These are phyloP conservation scores for Beauveria scarabaeidicola DNA, from an alignment of 2,329 filamentous ascomycete species.

Conservation along the genomic window DNA sequence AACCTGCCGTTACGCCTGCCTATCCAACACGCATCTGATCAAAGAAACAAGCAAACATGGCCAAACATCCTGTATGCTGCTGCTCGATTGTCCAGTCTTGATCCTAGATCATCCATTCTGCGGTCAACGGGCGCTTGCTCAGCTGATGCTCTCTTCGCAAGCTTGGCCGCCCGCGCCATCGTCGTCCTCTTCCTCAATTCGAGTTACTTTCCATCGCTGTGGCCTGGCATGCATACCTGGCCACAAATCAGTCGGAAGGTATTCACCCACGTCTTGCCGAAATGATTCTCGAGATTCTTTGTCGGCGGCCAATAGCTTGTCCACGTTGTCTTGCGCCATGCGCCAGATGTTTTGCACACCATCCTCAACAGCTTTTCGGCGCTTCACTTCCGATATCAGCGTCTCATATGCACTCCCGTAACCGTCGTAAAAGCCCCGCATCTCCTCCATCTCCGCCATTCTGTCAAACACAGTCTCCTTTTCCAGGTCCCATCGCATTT, in stretches of 20 bases:
- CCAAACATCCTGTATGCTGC: background rate
- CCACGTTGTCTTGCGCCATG: slow-evolving; percentile 69
- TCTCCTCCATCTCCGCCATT: slow-evolving; percentile 66
- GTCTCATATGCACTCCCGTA: slow-evolving; percentile 80
- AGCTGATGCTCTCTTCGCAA: background rate
- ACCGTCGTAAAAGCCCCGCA: slow-evolving; percentile 77
- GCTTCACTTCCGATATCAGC: slow-evolving; percentile 73
- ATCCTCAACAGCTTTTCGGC: slow-evolving; percentile 64
- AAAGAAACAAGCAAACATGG: background rate
- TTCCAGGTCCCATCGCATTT: slow-evolving; percentile 64
- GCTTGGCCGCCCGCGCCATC: background rate
- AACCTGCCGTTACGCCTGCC: background rate
- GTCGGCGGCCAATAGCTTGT: slow-evolving; percentile 68
- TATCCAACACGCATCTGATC: background rate
- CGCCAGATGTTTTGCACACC: slow-evolving; percentile 66
- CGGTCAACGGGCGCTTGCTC: background rate
- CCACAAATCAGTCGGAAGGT: slow-evolving; percentile 82
- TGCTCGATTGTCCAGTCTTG: background rate
- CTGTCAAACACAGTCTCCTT: slow-evolving; percentile 58
- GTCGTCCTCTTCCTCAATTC: slow-evolving; percentile 21
- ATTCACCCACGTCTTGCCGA: slow-evolving; percentile 74
- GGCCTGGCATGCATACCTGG: slow-evolving; percentile 59
- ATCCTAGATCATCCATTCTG: background rate
- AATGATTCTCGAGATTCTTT: slow-evolving; percentile 67
- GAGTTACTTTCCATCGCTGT: slow-evolving; percentile 41